Evolutionary conservation across 179 eudicot species (phyloP).

Genomic region (Heliamphora pulchella): DNA sequence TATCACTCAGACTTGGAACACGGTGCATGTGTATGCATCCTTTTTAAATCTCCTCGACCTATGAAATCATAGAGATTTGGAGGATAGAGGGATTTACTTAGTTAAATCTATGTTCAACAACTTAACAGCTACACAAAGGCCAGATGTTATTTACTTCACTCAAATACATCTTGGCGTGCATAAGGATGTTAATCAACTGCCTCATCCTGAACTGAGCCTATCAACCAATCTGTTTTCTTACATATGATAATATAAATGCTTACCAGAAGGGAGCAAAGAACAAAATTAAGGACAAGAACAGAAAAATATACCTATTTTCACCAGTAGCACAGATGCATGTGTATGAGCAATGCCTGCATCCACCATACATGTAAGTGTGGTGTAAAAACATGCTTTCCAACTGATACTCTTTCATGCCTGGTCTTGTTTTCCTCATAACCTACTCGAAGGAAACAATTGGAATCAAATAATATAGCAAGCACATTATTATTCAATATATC

Average conservation of each 20-base stretch:
- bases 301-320: constrained; percentile 52
- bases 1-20: too few species aligned
- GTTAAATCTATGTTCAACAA: too few species aligned
- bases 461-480: constrained; percentile 5
- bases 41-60: too few species aligned
- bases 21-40: too few species aligned
- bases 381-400: constrained; percentile 92
- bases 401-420: constrained; percentile 94
- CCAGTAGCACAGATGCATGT: constrained; percentile 98
- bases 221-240: background rate
- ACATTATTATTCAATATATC: background rate
- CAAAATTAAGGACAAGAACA: constrained; percentile 8
- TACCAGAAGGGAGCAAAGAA: background rate
- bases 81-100: too few species aligned
- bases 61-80: too few species aligned
- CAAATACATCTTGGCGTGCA: too few species aligned
- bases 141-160: background rate
- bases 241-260: background rate
- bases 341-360: constrained; percentile 96
- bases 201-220: background rate
- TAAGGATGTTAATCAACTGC: background rate
- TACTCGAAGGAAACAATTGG: constrained; percentile 23
- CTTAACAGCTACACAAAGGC: too few species aligned
- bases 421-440: constrained; percentile 82
- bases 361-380: constrained; percentile 89